These are phyloP conservation scores for Fusarium sp. DNA, from an alignment of 2,329 filamentous ascomycete species.

Conservation along the genomic window DNA sequence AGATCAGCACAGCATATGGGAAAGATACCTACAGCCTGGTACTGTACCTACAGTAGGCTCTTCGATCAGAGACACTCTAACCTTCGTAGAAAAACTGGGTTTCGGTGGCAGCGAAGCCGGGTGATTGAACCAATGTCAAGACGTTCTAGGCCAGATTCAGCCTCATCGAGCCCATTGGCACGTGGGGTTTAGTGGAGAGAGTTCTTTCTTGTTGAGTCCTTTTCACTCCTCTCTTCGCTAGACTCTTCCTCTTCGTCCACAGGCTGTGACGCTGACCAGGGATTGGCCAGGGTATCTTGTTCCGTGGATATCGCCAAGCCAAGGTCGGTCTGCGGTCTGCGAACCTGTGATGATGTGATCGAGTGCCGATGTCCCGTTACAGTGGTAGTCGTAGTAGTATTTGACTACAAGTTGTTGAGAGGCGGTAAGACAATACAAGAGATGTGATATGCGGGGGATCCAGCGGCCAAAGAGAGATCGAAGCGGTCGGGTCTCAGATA, in stretches of 20 bases:
- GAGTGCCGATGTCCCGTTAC: conserved; percentile 5
- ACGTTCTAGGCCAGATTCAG: conserved; percentile 47
- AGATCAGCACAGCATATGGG: conserved; percentile 2
- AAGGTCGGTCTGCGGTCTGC: conserved; percentile 23
- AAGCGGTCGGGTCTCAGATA: conserved; percentile 8
- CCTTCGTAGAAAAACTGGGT: conserved; percentile 31
- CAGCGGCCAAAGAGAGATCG: conserved; percentile 1
- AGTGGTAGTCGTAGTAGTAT: conserved; percentile 2
- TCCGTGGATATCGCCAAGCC: conserved; percentile 28
- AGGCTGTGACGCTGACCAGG: conserved; percentile 18
- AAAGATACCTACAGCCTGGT: conserved; percentile 2
- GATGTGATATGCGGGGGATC: conserved; percentile 9
- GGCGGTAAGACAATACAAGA: conserved; percentile 19
- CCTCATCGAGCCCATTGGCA: conserved; percentile 45
- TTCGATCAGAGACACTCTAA: neutral
- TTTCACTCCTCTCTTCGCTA: conserved; percentile 7
- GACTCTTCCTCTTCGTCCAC: conserved; percentile 17
- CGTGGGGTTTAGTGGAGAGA: conserved; percentile 44
- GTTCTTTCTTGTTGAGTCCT: conserved; percentile 20
- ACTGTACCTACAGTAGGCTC: conserved; percentile 10
- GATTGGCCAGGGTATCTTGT: conserved; percentile 30
- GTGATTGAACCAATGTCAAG: conserved; percentile 37
- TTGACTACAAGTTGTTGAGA: conserved; percentile 6
- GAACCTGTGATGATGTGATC: conserved; percentile 18
- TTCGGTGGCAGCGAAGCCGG: conserved; percentile 29